Conservation (phyloP, 1,139 yeast species). For the Sugiyamaella japonica region DNA sequence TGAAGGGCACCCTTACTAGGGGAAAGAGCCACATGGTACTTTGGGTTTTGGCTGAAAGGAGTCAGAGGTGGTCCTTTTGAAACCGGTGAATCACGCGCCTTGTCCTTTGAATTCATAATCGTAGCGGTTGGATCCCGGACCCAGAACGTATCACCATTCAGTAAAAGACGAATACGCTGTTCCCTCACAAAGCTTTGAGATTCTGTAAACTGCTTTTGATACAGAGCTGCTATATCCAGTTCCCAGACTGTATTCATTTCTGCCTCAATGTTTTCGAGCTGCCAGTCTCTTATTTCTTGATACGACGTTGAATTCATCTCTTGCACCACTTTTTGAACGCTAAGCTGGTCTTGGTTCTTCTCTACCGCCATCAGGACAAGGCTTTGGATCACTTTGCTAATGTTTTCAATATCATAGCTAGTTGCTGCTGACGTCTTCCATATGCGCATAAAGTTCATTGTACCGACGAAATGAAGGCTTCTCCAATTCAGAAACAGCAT, state of each 20-base stretch:
- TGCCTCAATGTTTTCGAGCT: conserved; percentile 49
- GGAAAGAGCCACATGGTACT: conserved; percentile 63
- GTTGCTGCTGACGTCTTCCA: conserved; percentile 72
- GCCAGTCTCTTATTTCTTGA: conserved; percentile 56
- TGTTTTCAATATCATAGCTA: conserved; percentile 51
- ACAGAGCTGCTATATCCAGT: conserved; percentile 49
- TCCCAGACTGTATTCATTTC: conserved; percentile 41
- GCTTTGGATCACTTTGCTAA: conserved; percentile 45
- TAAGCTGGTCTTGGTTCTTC: conserved; percentile 32
- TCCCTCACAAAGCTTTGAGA: conserved; percentile 75
- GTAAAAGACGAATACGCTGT: conserved; percentile 68
- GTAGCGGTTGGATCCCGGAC: conserved; percentile 6
- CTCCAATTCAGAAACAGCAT: conserved; percentile 56
- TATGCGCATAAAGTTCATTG: conserved; percentile 57
- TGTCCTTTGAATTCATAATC: not conserved
- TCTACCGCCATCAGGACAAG: conserved; percentile 38
- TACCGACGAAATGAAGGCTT: conserved; percentile 54
- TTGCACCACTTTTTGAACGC: conserved; percentile 28
- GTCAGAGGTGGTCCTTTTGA: conserved; percentile 22
- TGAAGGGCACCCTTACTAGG: conserved; percentile 68
- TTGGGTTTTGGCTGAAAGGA: conserved; percentile 36
- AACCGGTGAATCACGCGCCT: not conserved
- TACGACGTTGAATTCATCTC: conserved; percentile 47
- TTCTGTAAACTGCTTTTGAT: conserved; percentile 54
- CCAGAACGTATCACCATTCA: conserved; percentile 59